Conservation (phyloP, 2,329 filamentous ascomycete species). For the Blumeria graminis region DNA sequence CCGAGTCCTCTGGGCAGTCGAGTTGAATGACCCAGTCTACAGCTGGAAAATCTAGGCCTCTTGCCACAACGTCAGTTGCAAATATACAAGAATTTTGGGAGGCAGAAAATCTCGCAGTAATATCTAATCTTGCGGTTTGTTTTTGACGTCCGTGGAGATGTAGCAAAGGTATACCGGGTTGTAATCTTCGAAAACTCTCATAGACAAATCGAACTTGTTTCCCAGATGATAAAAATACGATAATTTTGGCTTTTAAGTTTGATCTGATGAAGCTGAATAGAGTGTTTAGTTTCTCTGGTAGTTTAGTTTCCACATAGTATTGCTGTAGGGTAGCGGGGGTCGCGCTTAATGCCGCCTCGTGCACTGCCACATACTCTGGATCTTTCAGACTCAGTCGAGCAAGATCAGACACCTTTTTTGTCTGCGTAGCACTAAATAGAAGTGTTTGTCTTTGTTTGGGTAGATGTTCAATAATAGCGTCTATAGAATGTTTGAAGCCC, state of each 20-base stretch:
- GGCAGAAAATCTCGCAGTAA: slow-evolving; percentile 59
- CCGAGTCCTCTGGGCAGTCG: slow-evolving; percentile 90
- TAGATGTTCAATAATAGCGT: slow-evolving; percentile 80
- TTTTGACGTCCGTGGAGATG: slow-evolving; percentile 91
- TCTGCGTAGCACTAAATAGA: slow-evolving; percentile 90
- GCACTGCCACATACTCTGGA: slow-evolving; percentile 85
- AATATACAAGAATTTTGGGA: slow-evolving; percentile 75
- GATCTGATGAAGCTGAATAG: slow-evolving; percentile 80
- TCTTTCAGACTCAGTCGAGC: slow-evolving; percentile 70
- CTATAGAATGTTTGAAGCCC: slow-evolving; percentile 77
- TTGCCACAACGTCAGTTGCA: slow-evolving; percentile 81
- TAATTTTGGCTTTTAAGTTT: slow-evolving; percentile 80
- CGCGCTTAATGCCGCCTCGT: slow-evolving; percentile 55
- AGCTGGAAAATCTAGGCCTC: slow-evolving; percentile 84
- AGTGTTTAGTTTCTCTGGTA: slow-evolving; percentile 76
- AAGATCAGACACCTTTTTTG: slow-evolving; percentile 77
- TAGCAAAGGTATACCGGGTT: slow-evolving; percentile 78
- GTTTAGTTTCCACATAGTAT: slow-evolving; percentile 67
- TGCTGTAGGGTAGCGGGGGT: slow-evolving; percentile 73
- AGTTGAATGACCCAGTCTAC: slow-evolving; percentile 98
- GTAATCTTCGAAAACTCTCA: slow-evolving; percentile 75
- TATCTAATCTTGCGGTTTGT: slow-evolving; percentile 67
- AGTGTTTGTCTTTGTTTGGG: slow-evolving; percentile 71
- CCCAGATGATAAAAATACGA: slow-evolving; percentile 84
- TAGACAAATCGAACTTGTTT: slow-evolving; percentile 95